These are phyloP conservation scores for Fraxinus cuspidata DNA, from an alignment of 257 asterid species.

Conservation along the genomic window DNA sequence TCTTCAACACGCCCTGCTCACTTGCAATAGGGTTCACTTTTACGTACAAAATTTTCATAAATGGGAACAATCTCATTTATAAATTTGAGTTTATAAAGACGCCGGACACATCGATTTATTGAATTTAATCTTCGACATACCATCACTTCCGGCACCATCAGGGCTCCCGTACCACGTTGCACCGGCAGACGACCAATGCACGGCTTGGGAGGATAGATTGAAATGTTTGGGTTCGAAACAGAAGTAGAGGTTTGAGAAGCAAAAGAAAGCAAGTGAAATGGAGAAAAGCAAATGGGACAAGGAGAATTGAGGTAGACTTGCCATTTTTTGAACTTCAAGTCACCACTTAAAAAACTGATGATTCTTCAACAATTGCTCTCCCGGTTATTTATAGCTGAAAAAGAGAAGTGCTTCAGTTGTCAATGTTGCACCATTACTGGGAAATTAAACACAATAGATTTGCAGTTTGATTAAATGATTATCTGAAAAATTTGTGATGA, in stretches of 20 bases:
- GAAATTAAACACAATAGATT: too few species aligned
- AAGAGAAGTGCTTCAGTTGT: too few species aligned
- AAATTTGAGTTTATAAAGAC: not conserved
- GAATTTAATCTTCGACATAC: constrained; percentile 25
- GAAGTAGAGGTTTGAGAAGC: constrained; percentile 28
- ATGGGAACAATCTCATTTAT: not conserved
- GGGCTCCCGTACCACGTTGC: constrained; percentile 85
- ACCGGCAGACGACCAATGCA: constrained; percentile 55
- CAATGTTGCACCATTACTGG: too few species aligned
- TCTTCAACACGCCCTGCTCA: too few species aligned
- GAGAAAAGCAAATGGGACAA: constrained; percentile 21
- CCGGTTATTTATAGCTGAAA: constrained; percentile 22
- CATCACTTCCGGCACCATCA: constrained; percentile 72
- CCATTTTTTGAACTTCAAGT: constrained; percentile 17
- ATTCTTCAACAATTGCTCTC: not conserved
- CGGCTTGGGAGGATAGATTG: constrained; percentile 33
- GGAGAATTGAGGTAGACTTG: constrained; percentile 12
- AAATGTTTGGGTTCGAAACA: constrained; percentile 36
- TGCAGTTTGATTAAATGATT: too few species aligned
- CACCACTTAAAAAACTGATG: not conserved
- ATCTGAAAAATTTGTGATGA: too few species aligned
- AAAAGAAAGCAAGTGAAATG: constrained; percentile 26
- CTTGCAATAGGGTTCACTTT: too few species aligned
- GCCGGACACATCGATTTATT: not conserved
- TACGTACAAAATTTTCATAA: not conserved